These are phyloP conservation scores for Colletotrichum shisoi DNA, from an alignment of 2,329 filamentous ascomycete genomes.

Conservation along the genomic window DNA sequence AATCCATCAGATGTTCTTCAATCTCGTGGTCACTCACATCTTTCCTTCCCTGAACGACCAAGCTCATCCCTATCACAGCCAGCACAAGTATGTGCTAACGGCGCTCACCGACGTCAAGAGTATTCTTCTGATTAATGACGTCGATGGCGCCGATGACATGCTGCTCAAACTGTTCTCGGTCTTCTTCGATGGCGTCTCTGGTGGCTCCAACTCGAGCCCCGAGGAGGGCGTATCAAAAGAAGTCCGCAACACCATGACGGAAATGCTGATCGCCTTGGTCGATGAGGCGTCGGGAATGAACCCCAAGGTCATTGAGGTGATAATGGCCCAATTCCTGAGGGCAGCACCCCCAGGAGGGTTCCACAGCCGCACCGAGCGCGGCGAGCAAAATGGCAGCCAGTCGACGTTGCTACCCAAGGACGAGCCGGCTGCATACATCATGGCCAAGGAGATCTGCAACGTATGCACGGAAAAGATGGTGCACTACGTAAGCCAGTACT, in stretches of 20 bases:
- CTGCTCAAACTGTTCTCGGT: constrained; percentile 82
- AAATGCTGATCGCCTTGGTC: constrained; percentile 82
- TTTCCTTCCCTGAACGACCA: constrained; percentile 87
- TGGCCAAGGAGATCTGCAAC: constrained; percentile 95
- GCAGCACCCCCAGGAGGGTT: constrained; percentile 74
- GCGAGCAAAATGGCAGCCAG: constrained; percentile 75
- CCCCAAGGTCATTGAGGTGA: constrained; percentile 83
- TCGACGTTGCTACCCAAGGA: constrained; percentile 85
- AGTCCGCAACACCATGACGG: constrained; percentile 90
- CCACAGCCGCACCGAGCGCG: constrained; percentile 60
- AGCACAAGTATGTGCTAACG: constrained; percentile 89
- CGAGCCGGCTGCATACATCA: constrained; percentile 90
- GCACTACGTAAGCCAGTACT: constrained; percentile 92
- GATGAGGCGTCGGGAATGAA: constrained; percentile 84
- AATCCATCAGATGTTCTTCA: constrained; percentile 82
- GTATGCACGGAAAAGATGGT: constrained; percentile 92
- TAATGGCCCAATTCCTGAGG: constrained; percentile 93
- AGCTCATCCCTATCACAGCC: constrained; percentile 86
- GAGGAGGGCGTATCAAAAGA: constrained; percentile 90
- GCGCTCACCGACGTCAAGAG: constrained; percentile 94
- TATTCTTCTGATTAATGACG: constrained; percentile 87
- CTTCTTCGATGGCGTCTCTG: constrained; percentile 91
- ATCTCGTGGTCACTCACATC: constrained; percentile 82
- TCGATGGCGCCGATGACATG: constrained; percentile 81
- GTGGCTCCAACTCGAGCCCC: constrained; percentile 74